A percentile compares a stretch with the other conserved stretches of the same genome.
Evolutionary conservation across 2,329 filamentous ascomycete genomes (phyloP).

Genomic region (Nothopassalora personata): DNA sequence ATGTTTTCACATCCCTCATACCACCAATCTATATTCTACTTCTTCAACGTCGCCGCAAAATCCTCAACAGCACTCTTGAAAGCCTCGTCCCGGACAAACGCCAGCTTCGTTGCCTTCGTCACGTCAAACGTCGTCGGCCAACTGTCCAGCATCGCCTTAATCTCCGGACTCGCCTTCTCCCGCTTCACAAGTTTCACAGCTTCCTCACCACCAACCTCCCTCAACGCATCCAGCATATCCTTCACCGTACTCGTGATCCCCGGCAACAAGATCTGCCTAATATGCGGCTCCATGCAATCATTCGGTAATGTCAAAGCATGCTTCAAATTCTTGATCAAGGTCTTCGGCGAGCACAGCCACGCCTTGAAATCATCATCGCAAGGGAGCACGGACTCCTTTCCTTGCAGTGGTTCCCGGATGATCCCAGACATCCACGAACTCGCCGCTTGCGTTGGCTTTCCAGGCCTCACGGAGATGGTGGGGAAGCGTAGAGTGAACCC

Average conservation of each 20-base stretch:
- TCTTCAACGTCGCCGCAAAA: slow-evolving; percentile 34
- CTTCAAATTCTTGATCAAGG: slow-evolving; percentile 51
- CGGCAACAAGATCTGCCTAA: slow-evolving; percentile 51
- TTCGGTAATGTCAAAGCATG: slow-evolving; percentile 47
- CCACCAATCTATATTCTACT: slow-evolving; percentile 8
- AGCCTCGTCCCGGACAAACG: slow-evolving; percentile 46
- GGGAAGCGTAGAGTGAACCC: slow-evolving; percentile 42
- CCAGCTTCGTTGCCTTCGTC: slow-evolving; percentile 51
- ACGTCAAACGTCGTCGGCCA: slow-evolving; percentile 55
- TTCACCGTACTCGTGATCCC: slow-evolving; percentile 51
- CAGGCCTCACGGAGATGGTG: slow-evolving; percentile 49
- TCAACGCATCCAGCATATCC: slow-evolving; percentile 53
- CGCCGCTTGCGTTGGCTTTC: slow-evolving; percentile 48
- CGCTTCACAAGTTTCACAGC: slow-evolving; percentile 46
- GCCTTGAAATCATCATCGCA: slow-evolving; percentile 49
- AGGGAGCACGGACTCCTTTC: slow-evolving; percentile 46
- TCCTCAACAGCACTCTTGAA: slow-evolving; percentile 45
- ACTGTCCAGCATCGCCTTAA: slow-evolving; percentile 50
- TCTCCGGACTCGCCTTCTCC: slow-evolving; percentile 47
- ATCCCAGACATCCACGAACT: slow-evolving; percentile 50
- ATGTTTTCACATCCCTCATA: not conserved
- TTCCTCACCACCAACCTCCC: slow-evolving; percentile 51
- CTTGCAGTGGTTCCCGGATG: slow-evolving; percentile 50
- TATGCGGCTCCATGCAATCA: slow-evolving; percentile 46
- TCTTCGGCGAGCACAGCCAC: slow-evolving; percentile 54